Evolutionary conservation across 192 early-diverging fungal genomes (phyloP).

Genomic region (Phycomyces blakesleeanus): DNA sequence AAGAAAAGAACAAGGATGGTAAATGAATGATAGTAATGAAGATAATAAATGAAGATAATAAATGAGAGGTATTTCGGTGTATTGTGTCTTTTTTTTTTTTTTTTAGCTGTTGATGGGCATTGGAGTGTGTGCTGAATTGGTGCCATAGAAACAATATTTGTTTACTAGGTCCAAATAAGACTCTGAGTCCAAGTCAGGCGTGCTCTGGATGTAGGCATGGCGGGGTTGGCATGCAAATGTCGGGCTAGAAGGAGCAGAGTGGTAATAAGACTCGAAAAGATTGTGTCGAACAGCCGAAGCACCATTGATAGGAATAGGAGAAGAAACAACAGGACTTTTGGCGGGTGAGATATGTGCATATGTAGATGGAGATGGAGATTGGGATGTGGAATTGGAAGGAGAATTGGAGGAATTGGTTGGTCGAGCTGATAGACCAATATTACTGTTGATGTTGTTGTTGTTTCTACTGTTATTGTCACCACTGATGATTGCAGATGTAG

Average conservation of each 20-base stretch:
- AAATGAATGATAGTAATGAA: too few species aligned
- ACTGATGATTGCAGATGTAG: too few species aligned
- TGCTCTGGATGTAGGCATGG: background rate
- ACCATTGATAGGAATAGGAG: background rate
- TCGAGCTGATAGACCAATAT: too few species aligned
- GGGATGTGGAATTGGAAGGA: too few species aligned
- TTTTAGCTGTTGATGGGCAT: constrained; percentile 1
- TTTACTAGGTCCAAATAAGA: constrained; percentile 51
- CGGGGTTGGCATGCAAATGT: background rate
- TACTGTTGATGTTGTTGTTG: too few species aligned
- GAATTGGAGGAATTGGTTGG: too few species aligned
- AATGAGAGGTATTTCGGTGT: too few species aligned
- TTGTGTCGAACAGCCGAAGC: constrained; percentile 9
- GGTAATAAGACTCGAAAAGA: background rate
- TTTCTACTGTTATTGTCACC: too few species aligned
- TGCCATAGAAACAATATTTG: constrained; percentile 53
- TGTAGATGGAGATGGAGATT: too few species aligned
- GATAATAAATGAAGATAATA: too few species aligned
- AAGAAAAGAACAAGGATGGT: too few species aligned
- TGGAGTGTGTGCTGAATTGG: constrained; percentile 13
- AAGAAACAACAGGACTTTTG: background rate
- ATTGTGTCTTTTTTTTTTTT: too few species aligned
- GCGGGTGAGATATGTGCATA: background rate
- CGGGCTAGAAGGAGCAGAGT: background rate
- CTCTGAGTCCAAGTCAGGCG: constrained; percentile 31